Conservation (phyloP, 2,329 filamentous ascomycete species). For the Byssothecium circinans region DNA sequence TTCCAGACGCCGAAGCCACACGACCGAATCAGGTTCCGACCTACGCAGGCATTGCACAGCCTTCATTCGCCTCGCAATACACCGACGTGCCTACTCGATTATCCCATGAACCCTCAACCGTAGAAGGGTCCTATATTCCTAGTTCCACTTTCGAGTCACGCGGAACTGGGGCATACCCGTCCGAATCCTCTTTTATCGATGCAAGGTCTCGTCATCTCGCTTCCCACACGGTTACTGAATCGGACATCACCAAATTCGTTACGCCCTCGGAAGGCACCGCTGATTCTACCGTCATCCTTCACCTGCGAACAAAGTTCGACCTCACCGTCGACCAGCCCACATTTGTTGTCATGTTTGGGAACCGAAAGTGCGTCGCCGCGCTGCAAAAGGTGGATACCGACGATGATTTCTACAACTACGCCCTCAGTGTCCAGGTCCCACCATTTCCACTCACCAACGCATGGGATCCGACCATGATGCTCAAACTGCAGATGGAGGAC, state of each 20-base stretch:
- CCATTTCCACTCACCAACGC: constrained; percentile 61
- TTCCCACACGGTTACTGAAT: constrained; percentile 48
- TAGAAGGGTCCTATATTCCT: constrained; percentile 50
- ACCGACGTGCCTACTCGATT: constrained; percentile 52
- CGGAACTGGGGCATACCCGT: constrained; percentile 43
- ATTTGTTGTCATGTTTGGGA: constrained; percentile 75
- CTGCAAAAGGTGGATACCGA: constrained; percentile 62
- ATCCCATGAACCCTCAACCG: constrained; percentile 52
- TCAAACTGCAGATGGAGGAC: constrained; percentile 63
- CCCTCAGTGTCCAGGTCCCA: constrained; percentile 72
- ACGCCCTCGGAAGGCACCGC: constrained; percentile 67
- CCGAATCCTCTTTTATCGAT: constrained; percentile 59
- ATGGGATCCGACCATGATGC: constrained; percentile 58
- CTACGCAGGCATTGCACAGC: constrained; percentile 53
- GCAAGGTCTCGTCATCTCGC: constrained; percentile 58
- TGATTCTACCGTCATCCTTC: constrained; percentile 72
- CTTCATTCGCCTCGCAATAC: constrained; percentile 54
- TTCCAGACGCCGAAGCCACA: constrained; percentile 61
- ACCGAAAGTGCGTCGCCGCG: constrained; percentile 69
- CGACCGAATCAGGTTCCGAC: constrained; percentile 61
- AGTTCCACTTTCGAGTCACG: constrained; percentile 54
- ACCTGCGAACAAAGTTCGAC: constrained; percentile 75
- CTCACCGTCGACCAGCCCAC: constrained; percentile 57
- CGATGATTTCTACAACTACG: constrained; percentile 68
- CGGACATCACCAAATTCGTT: constrained; percentile 65